Conservation (phyloP, 176 grass and related monocot species). For the Eragrostis nindensis region DNA sequence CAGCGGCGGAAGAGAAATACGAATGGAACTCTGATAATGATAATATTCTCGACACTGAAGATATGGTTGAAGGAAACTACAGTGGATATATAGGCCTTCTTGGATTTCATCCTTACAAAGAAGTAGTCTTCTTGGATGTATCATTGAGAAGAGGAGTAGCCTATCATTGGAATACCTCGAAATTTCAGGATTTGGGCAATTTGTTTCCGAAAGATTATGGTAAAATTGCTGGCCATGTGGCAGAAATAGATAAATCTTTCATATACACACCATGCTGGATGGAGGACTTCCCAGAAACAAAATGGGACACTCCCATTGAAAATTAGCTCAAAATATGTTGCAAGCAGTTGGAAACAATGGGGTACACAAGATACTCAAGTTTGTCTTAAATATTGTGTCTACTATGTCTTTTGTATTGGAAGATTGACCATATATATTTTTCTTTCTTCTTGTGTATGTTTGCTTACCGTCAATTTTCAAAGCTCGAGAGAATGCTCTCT, state of each 20-base stretch:
- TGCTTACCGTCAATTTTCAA: too few species aligned
- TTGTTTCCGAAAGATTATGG: neutral
- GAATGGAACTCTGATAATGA: neutral
- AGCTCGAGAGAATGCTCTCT: too few species aligned
- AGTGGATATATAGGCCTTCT: too few species aligned
- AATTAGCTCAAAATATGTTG: too few species aligned
- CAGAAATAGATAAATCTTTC: neutral
- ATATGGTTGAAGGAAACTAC: too few species aligned
- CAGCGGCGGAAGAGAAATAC: neutral
- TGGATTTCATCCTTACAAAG: neutral
- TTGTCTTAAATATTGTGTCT: too few species aligned
- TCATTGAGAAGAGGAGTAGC: neutral
- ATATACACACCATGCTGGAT: conserved; percentile 16
- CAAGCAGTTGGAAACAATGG: too few species aligned
- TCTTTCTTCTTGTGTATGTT: too few species aligned
- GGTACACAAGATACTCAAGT: too few species aligned
- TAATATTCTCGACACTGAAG: neutral
- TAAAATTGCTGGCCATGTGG: too few species aligned
- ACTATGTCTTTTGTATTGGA: too few species aligned
- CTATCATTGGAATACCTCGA: neutral
- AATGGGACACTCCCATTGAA: neutral
- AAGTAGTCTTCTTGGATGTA: neutral
- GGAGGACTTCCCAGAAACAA: neutral
- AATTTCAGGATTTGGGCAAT: neutral
- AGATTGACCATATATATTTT: too few species aligned